Evolutionary conservation across 306 rosid genomes (phyloP), one percentile per base, ranked within the genome.

Genomic region (Carpinus viminea): DNA sequence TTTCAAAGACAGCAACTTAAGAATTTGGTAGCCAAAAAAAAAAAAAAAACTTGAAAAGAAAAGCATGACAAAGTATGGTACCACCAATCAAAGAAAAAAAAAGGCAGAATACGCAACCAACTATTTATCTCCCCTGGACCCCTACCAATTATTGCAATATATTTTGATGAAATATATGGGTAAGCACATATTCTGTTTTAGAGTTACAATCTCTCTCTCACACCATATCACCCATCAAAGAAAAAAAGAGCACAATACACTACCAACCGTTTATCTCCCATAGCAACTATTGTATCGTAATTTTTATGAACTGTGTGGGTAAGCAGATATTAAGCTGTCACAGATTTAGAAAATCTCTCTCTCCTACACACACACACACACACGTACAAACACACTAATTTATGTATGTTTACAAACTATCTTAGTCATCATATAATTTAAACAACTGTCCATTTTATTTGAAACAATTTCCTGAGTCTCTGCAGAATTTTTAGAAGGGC

Each of bases 1-100:
- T 34, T 60, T 76, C 50, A 9, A 74, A 81, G 78, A 75, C 13
- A 31, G 47, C 20, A 59, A 41, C 24, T 41, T 16, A 34, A 64
- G 50, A 34, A 65, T 7, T 69, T 72, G 4, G n/a, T 17, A 24
- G 15, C 31, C 4, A 65, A 55, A 76, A 51, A 60, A 68, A 8
- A n/a, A n/a, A n/a, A 68, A 68, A 15, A 64, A 7, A 31, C 71
- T 57, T 26, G 36, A 61, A 76, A 59, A 45, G 21, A 72, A 43
- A 52, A 76, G 43, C 15, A 36, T 17, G 34, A 65, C 24, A 68
- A 28, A 72, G 57, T 45, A 28, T 64, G 12, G 21, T 12, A 52
- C 18, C 52, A 48, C 15, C 52, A 48, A 48, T 48, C 52, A 48
- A 48, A 48, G 52, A 48, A 48, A 48, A 47, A 11, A 56, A 24